These are phyloP conservation scores for Tillandsia fasciculata DNA, from an alignment of 176 grass and related monocot genomes.

Conservation along the genomic window DNA sequence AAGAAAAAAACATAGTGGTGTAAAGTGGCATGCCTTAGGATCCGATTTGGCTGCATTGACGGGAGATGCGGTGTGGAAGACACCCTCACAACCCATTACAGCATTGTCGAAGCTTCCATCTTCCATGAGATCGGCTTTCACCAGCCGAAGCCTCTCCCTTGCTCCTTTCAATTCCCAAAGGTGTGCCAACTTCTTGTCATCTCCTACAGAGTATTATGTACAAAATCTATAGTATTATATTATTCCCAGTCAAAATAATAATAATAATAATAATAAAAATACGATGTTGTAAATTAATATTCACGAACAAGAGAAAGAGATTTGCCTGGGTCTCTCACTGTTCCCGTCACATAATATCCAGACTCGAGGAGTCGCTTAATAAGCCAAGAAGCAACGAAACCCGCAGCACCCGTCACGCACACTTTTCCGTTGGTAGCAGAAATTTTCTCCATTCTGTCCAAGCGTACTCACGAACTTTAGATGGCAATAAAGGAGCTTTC, in stretches of 20 bases:
- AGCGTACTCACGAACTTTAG: too few species aligned
- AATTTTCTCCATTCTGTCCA: not conserved
- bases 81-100: constrained; percentile 62
- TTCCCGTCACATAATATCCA: constrained; percentile 71
- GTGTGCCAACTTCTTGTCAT: constrained; percentile 69
- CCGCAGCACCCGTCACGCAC: constrained; percentile 77
- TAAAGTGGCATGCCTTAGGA: constrained; percentile 40
- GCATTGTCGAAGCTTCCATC: constrained; percentile 81
- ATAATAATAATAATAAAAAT: too few species aligned
- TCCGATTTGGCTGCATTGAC: constrained; percentile 40
- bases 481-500: too few species aligned
- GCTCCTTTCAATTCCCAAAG: constrained; percentile 66
- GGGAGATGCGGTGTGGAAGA: constrained; percentile 80
- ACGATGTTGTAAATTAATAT: not conserved
- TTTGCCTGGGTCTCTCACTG: constrained; percentile 69
- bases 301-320: constrained; percentile 5
- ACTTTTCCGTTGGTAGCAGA: constrained; percentile 43
- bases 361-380: constrained; percentile 65
- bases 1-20: not conserved
- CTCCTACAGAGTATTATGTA: constrained; percentile 30
- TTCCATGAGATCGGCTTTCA: constrained; percentile 59
- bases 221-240: not conserved
- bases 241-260: not conserved
- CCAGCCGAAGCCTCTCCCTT: constrained; percentile 64
- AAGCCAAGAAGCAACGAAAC: constrained; percentile 85